These are phyloP conservation scores for Neurospora sp. DNA, from an alignment of 495 filamentous ascomycete species.

Conservation along the genomic window DNA sequence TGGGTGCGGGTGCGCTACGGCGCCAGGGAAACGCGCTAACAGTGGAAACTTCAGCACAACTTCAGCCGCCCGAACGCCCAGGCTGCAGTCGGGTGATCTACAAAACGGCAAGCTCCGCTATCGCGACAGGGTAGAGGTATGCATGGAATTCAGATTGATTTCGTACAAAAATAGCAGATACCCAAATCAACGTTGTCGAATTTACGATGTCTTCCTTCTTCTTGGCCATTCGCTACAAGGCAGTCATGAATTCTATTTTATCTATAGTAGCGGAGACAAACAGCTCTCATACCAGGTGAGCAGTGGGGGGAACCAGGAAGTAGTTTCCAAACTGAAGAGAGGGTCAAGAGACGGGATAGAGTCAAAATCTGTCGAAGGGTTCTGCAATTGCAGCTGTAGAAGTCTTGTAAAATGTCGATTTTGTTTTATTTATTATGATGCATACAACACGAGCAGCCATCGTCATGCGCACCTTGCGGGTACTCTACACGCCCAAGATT, in stretches of 20 bases:
- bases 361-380: too few relatives aligned
- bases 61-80: neutral
- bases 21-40: neutral
- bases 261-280: neutral
- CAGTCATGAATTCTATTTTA: neutral
- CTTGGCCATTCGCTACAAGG: neutral
- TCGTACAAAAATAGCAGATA: neutral
- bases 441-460: too few relatives aligned
- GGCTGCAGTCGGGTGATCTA: neutral
- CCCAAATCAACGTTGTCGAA: neutral
- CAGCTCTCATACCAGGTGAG: neutral
- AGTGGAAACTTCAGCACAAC: neutral
- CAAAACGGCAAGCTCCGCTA: neutral
- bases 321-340: neutral
- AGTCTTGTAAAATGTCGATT: neutral
- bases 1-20: neutral
- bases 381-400: too few relatives aligned
- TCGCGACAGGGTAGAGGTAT: neutral
- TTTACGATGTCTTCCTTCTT: neutral
- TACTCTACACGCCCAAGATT: neutral
- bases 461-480: neutral
- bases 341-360: too few relatives aligned
- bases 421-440: too few relatives aligned
- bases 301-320: neutral
- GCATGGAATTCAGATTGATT: neutral